Base-by-base conservation (phyloP, 176 grass and related monocot species). In the Juncus inflexus region DNA sequence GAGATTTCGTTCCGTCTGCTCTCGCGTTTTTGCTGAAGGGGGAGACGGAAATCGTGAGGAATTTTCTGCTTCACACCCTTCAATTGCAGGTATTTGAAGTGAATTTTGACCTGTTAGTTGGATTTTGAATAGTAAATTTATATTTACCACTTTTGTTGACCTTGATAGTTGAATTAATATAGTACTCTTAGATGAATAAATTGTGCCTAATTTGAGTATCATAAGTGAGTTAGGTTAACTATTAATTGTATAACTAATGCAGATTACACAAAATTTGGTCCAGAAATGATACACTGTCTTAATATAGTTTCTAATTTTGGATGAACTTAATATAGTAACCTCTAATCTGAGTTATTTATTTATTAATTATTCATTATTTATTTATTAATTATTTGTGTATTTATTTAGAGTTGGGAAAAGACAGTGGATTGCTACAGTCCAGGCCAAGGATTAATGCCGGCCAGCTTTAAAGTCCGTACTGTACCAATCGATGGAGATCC, bases 41-140 rank as follows among this genome's bases (percentile, higher is more conserved):
- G 42, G 94, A 97, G 83, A 84, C 85, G 55, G 94, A 92, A 75
- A 97, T 97, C 73, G 94, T 97, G 47, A 75, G 88, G 53, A 97
- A 92, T 54, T 97, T 97, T 68, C 87, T 97, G 68, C 94, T 97
- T 74, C 85, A 92, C 75, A 97, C 94, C 19, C 73, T 97, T 52
- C 94, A 97, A 58, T 82, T 97, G 61, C 94, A 97, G 94, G 94
- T 97, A 74, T 78, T 58, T 65, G 8, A 57, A 56, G 36, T 58
- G 50, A 38, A 50, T 9, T 72, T 73, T 42, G 13, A 59, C 72
- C 4, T 77, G 62, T 62, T 70, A 4, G 42, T 64, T 52, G 14
- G n/a, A 61, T 77, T 77, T 62, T 79, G 55, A 52, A 9, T 42
- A 4, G 3, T 61, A 61, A 70, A 75, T 41, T 61, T 1, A 15